Evolutionary conservation across 192 early-diverging fungal genomes (phyloP).

Genomic region (Coemansia sp.): DNA sequence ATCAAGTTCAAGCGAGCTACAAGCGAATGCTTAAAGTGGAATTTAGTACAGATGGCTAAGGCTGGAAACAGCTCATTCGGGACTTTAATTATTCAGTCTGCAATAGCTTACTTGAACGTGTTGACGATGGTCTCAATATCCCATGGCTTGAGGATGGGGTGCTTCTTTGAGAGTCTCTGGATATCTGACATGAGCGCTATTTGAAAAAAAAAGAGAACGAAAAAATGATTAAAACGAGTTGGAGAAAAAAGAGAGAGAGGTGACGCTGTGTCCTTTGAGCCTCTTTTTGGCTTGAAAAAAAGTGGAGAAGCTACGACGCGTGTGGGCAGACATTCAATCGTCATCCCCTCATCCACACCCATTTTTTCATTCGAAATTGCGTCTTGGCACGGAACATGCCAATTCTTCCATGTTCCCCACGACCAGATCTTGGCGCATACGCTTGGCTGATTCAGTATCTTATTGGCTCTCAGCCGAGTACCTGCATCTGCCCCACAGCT

Average conservation of each 20-base stretch:
- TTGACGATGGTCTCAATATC: conserved; percentile 49
- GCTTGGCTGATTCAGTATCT: too few species aligned
- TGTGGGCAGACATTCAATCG: too few species aligned
- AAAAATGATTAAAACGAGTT: conserved; percentile 8
- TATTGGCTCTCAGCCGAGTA: too few species aligned
- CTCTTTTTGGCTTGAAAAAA: background rate
- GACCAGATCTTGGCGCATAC: too few species aligned
- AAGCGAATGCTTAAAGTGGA: background rate
- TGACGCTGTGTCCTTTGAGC: too few species aligned
- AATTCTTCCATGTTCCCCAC: too few species aligned
- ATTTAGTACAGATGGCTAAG: background rate
- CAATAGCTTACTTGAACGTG: conserved; percentile 47
- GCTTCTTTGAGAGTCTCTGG: conserved; percentile 44
- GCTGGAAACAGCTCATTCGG: background rate
- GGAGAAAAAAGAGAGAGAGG: conserved; percentile 6
- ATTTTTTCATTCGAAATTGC: background rate
- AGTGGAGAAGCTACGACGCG: too few species aligned
- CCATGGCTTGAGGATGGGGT: conserved; percentile 54
- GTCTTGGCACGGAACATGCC: background rate
- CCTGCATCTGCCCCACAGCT: too few species aligned
- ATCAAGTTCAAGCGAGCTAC: conserved; percentile 64
- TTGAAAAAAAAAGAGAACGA: conserved; percentile 1
- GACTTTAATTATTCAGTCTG: background rate
- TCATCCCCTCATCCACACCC: too few species aligned
- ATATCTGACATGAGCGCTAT: conserved; percentile 13